Conservation (phyloP, 2,329 filamentous ascomycete genomes). For the Aspergillus hiratsukae region DNA sequence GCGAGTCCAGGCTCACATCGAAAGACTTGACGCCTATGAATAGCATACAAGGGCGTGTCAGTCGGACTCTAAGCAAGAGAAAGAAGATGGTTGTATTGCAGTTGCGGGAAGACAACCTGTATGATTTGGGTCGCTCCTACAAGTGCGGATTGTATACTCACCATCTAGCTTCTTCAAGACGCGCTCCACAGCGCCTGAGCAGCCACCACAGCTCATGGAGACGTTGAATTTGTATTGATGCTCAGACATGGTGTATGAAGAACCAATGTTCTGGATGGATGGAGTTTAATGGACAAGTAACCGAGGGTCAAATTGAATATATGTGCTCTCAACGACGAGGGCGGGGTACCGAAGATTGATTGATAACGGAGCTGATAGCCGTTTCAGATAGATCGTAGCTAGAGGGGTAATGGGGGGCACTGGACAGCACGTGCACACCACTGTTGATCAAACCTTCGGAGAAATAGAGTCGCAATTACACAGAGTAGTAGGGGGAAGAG, state of each 20-base stretch:
- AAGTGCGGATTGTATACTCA: slow-evolving; percentile 40
- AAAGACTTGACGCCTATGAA: slow-evolving; percentile 73
- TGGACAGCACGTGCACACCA: not conserved
- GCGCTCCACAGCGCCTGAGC: slow-evolving; percentile 87
- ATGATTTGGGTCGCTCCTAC: not conserved
- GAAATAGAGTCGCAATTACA: not conserved
- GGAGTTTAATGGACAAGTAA: slow-evolving; percentile 4
- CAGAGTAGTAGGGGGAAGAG: not conserved
- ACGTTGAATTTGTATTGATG: slow-evolving; percentile 96
- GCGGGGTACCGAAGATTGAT: not conserved
- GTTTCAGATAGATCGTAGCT: not conserved
- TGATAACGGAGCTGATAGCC: not conserved
- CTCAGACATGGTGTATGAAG: slow-evolving; percentile 51
- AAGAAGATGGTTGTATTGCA: not conserved
- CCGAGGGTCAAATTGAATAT: not conserved
- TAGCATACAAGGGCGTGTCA: not conserved
- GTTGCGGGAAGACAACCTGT: not conserved
- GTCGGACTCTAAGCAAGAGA: slow-evolving; percentile 1
- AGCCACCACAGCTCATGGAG: slow-evolving; percentile 90
- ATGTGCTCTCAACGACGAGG: not conserved
- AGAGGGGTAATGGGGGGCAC: not conserved
- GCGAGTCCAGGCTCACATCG: slow-evolving; percentile 80
- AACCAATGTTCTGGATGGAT: not conserved
- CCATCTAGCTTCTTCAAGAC: slow-evolving; percentile 90
- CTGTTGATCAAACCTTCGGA: not conserved